Base-by-base conservation (phyloP, 2,329 filamentous ascomycete species). In the Chaetothyriales sp. region DNA sequence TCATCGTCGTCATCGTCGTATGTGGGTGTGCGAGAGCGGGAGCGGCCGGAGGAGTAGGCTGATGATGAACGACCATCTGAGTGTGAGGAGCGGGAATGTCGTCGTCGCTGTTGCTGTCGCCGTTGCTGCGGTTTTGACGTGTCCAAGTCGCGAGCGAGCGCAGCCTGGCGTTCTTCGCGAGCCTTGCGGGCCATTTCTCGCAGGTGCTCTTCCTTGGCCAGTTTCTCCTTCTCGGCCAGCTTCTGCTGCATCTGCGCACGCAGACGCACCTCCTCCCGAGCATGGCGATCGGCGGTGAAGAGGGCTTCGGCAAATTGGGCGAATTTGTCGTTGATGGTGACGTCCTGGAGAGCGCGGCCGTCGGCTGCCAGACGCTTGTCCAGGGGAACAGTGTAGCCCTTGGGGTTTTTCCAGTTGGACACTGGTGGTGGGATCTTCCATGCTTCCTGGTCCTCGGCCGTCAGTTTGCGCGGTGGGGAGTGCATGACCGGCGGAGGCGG, bases 401-500 rank as follows among this genome's bases (percentile, higher is more conserved):
- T 96, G 1, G 90, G 86, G 66, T 98, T 98, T 77, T 98, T 98
- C 92, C 92, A 98, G 67, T 96, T 96, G 18, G 86, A 94, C 1
- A 98, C 83, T 0, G 90, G 86, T 2, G 90, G 88, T 0, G 82
- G 82, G 28, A 86, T 95, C 63, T 83, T 88, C 92, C 92, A 98
- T 53, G 86, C 86, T 66, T 96, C 92, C 67, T 96, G 90, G 61
- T 98, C 92, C 65, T 95, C 89, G 5, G 90, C 92, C 1, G 92
- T 98, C 55, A 98, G 75, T 64, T 96, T 98, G 55, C 92, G 76
- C 0, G 92, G 89, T 12, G 92, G 92, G 2, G 87, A 95, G 66
- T 94, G 89, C 80, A 98, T 86, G 47, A 98, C 80, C 1, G 92
- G 92, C 15, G 92, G 86, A 1, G 92, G 92, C 2, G 92, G 92